Evolutionary conservation across 768 basidiomycete species (phyloP).

Genomic region (Lepiota venenata): DNA sequence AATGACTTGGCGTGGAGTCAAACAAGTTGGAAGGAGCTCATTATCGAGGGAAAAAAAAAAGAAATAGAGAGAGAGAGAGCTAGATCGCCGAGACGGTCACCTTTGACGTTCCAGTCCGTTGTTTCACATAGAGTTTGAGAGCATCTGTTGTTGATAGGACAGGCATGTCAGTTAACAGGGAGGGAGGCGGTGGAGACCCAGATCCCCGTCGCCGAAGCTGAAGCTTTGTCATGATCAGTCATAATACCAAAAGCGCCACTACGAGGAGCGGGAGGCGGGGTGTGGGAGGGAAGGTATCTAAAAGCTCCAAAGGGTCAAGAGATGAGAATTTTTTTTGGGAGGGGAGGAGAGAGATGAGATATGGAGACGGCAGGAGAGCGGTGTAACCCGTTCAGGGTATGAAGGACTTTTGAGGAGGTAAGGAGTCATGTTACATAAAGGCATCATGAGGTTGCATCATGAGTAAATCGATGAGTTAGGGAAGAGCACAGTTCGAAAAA

Average conservation of each 20-base stretch:
- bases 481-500: background rate
- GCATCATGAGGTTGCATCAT: conserved; percentile 1
- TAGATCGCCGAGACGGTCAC: too few relatives aligned
- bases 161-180: background rate
- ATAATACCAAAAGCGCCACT: background rate
- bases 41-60: too few relatives aligned
- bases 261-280: background rate
- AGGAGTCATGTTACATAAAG: too few relatives aligned
- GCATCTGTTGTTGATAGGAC: background rate
- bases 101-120: background rate
- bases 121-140: background rate
- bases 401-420: background rate
- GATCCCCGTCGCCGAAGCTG: background rate
- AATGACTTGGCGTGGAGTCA: background rate
- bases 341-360: background rate
- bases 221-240: conserved; percentile 3
- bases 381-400: background rate
- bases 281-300: background rate
- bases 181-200: background rate
- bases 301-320: background rate
- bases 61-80: too few relatives aligned
- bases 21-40: background rate
- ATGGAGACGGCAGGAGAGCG: background rate
- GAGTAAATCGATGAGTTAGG: background rate
- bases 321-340: background rate